Base-by-base conservation (phyloP, 2,329 filamentous ascomycete species). In the Zymoseptoria passerinii region DNA sequence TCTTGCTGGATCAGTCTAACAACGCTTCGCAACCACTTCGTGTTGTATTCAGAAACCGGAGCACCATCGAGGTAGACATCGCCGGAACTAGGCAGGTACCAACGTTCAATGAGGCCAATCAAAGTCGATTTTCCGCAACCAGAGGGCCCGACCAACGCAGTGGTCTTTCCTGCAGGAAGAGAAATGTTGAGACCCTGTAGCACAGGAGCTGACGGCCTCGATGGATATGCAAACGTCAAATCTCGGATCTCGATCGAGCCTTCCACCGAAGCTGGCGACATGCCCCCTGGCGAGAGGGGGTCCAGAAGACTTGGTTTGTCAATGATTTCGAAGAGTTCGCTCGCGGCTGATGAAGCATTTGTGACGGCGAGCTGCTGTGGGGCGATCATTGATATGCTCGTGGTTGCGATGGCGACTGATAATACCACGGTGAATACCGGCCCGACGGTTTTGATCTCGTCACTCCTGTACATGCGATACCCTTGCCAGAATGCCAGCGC, bases 171-270 rank as follows among this genome's bases (percentile, higher is more conserved):
- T 18, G 75, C 71, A 1, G 74, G 74, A 2, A 77, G 68, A 2
- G 53, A 63, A 5, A 76, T 61, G 48, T 61, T 68, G 8, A 77
- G 59, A 16, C 67, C 63, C 54, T 72, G 66, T 5, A 77, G 64
- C 0, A 77, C 74, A 28, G 62, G 65, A 6, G 71, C 68, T 57
- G 61, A 69, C 63, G 74, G 59, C 63, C 75, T 68, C 5, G 75
- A 0, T 16, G 88, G 88, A 66, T 92, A 92, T 1, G 86, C 82
- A 66, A 92, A 91, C n/a, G 79, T 81, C 9, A 92, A 81, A 49
- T 83, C 77, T 9, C 82, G 74, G 28, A 92, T 82, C 4, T 80
- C 73, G 53, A 89, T 85, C 54, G 86, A 80, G 8, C 72, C 72
- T 8, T 49, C 52, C 28, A 67, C 70, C 5, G 52, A 28, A 9